These are phyloP conservation scores for Funneliformis caledonium DNA, from an alignment of 371 early-diverging fungal genomes.

Conservation along the genomic window DNA sequence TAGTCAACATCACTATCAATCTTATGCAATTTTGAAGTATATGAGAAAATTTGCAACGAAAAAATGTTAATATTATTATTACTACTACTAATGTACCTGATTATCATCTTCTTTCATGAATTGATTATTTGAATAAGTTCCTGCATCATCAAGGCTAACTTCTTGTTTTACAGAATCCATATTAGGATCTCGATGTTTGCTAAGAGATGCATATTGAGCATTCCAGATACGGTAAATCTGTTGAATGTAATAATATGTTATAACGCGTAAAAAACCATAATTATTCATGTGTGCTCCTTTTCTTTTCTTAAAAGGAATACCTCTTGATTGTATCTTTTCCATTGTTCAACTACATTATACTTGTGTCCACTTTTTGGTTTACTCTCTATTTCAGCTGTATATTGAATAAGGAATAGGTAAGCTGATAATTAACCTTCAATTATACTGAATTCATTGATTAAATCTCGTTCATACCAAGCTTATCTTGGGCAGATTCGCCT, in stretches of 20 bases:
- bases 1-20: slow-evolving; percentile 16
- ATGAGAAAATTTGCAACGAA: not conserved
- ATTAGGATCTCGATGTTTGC: slow-evolving; percentile 56
- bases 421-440: not conserved
- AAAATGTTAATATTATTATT: not conserved
- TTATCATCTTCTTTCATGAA: slow-evolving; percentile 15
- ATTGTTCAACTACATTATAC: slow-evolving; percentile 95
- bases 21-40: not conserved
- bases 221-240: slow-evolving; percentile 92
- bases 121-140: not conserved
- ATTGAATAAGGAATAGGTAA: not conserved
- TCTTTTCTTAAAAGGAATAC: slow-evolving; percentile 42
- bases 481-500: slow-evolving; percentile 85
- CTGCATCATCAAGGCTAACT: not conserved
- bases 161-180: slow-evolving; percentile 57
- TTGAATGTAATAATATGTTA: not conserved
- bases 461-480: slow-evolving; percentile 53
- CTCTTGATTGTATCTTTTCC: slow-evolving; percentile 92
- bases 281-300: not conserved
- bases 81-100: not conserved
- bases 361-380: slow-evolving; percentile 86
- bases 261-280: no score
- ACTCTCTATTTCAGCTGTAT: slow-evolving; percentile 74
- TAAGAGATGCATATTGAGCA: slow-evolving; percentile 78
- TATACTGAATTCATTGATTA: not conserved